A percentile compares a stretch with the other conserved stretches of the same genome.
phyloP scores from a whole-genome alignment of 1,284 basidiomycete species.

The Puccinia horiana region DNA sequence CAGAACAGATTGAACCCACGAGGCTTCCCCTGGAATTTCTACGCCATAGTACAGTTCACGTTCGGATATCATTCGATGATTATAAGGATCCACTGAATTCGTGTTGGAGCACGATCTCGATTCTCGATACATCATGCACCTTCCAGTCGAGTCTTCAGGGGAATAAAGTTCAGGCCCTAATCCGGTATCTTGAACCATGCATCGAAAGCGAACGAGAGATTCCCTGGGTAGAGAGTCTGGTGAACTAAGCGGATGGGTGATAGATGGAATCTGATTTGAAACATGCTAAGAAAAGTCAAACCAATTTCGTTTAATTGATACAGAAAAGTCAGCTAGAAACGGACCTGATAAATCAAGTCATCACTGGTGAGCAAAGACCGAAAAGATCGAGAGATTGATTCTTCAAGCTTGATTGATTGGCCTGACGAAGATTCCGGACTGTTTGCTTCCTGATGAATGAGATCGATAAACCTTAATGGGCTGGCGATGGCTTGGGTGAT shows the following conservation, averaged over 20 bases:
- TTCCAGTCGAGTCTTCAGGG: constrained; percentile 10
- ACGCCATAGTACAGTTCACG: constrained; percentile 45
- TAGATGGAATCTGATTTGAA: constrained; percentile 37
- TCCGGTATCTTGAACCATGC: constrained; percentile 46
- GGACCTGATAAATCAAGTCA: constrained; percentile 36
- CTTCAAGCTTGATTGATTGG: not conserved
- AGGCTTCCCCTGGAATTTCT: constrained; percentile 43
- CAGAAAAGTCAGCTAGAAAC: not conserved
- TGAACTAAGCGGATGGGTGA: constrained; percentile 32
- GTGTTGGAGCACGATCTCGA: not conserved
- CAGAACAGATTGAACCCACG: constrained; percentile 27
- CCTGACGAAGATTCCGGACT: not conserved
- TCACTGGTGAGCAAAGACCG: constrained; percentile 2
- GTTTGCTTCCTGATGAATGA: not conserved
- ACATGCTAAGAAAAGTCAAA: not conserved
- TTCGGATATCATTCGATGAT: constrained; percentile 14
- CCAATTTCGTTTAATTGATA: not conserved
- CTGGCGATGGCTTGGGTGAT: constrained; percentile 2
- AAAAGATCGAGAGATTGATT: constrained; percentile 32
- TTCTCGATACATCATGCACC: constrained; percentile 38
- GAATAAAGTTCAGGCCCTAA: constrained; percentile 34
- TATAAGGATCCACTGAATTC: not conserved
- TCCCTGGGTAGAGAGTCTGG: constrained; percentile 3
- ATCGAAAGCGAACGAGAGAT: constrained; percentile 41
- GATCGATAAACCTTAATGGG: constrained; percentile 22